Percentiles rank a stretch among this genome's conserved stretches.
Evolutionary conservation across 805 yeast genomes (phyloP).

Genomic region (Zygosaccharomyces kombuchaensis): DNA sequence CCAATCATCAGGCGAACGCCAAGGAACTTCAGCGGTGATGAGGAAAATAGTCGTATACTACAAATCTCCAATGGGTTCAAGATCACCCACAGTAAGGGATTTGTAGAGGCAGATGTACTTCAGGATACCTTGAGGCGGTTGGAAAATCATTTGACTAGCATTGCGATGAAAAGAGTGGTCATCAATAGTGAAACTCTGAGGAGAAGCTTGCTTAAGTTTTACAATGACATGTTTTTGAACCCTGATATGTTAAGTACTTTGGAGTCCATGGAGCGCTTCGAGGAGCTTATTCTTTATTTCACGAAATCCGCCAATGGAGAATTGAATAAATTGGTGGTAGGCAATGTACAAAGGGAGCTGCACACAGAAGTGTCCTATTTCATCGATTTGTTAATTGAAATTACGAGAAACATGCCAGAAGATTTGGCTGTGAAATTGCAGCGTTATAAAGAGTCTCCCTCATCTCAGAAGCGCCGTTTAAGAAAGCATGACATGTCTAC

Average conservation of each 20-base stretch:
- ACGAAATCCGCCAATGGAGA: conserved; percentile 52
- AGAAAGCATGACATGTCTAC: conserved; percentile 6
- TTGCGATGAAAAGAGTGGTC: conserved; percentile 43
- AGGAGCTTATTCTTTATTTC: conserved; percentile 49
- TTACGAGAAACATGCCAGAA: conserved; percentile 14
- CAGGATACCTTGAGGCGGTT: conserved; percentile 35
- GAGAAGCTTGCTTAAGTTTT: conserved; percentile 56
- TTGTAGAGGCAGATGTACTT: conserved; percentile 36
- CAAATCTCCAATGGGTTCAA: conserved; percentile 12
- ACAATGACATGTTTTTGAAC: conserved; percentile 51
- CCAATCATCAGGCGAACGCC: conserved; percentile 6
- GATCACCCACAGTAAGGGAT: conserved; percentile 1
- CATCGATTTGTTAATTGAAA: conserved; percentile 20
- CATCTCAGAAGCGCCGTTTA: conserved; percentile 8
- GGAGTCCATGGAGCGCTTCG: conserved; percentile 35
- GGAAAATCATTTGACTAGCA: conserved; percentile 40
- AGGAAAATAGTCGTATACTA: conserved; percentile 12
- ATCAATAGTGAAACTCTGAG: conserved; percentile 43
- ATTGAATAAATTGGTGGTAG: conserved; percentile 38
- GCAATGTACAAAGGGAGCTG: conserved; percentile 24
- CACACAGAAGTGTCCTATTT: conserved; percentile 26
- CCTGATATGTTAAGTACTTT: conserved; percentile 34
- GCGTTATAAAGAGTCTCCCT: conserved; percentile 36
- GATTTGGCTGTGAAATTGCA: conserved; percentile 38
- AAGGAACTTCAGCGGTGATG: conserved; percentile 4